phyloP scores from a whole-genome alignment of 108 stramenopile species.

The Fistulifera pelliculosa region DNA sequence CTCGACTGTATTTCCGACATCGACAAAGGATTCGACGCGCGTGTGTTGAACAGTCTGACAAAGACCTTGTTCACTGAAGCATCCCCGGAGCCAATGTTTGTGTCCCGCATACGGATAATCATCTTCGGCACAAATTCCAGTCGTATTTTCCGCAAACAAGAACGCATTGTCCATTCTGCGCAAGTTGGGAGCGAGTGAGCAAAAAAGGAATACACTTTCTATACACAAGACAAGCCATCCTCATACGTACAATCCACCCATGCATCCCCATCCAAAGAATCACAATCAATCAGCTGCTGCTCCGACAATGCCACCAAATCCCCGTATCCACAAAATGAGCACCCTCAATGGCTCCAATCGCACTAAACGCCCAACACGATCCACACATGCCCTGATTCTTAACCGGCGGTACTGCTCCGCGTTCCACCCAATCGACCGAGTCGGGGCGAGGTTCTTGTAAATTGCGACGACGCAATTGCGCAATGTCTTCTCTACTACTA shows the following conservation, averaged over 20 bases:
- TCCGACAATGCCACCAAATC: slow-evolving; percentile 77
- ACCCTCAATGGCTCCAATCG: slow-evolving; percentile 90
- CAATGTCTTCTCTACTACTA: slow-evolving; percentile 6
- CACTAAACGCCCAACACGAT: slow-evolving; percentile 90
- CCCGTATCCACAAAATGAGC: slow-evolving; percentile 79
- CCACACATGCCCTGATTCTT: slow-evolving; percentile 93
- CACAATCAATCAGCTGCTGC: slow-evolving; percentile 93
- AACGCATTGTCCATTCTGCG: slow-evolving; percentile 85
- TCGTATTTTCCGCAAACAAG: slow-evolving; percentile 68
- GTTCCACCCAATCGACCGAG: slow-evolving; percentile 67
- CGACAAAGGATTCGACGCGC: too few relatives aligned
- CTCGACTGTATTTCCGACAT: too few relatives aligned
- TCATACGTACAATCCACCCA: slow-evolving; percentile 73
- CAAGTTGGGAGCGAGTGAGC: too few relatives aligned
- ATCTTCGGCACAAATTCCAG: slow-evolving; percentile 79
- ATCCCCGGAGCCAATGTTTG: too few relatives aligned
- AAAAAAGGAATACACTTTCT: too few relatives aligned
- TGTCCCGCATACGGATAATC: slow-evolving; percentile 85
- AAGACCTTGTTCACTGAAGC: too few relatives aligned
- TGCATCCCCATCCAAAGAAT: slow-evolving; percentile 80
- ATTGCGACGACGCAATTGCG: slow-evolving; percentile 9
- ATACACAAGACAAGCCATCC: too few relatives aligned
- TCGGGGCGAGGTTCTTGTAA: slow-evolving; percentile 34
- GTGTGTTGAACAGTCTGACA: too few relatives aligned
- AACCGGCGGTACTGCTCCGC: slow-evolving; percentile 81